Evolutionary conservation across 2,329 filamentous ascomycete species (phyloP).

Genomic region (Paecilomyces niveus): DNA sequence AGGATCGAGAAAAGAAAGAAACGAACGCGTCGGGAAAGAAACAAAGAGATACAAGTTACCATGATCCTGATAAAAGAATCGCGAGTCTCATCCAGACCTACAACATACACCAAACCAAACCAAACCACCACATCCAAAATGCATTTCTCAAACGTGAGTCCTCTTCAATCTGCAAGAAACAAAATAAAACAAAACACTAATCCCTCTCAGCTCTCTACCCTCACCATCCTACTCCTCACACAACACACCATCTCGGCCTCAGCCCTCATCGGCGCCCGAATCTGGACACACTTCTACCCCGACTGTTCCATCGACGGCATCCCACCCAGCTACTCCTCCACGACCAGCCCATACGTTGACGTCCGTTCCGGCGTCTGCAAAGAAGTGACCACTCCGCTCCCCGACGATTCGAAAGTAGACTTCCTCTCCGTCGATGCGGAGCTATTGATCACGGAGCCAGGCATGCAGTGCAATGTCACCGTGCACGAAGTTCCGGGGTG

Average conservation of each 20-base stretch:
- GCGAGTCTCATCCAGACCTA: neutral
- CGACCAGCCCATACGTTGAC: constrained; percentile 13
- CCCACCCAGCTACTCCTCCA: constrained; percentile 15
- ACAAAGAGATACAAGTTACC: no score
- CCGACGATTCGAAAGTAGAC: constrained; percentile 15
- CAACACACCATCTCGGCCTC: neutral
- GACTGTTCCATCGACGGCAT: constrained; percentile 13
- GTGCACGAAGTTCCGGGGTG: constrained; percentile 27
- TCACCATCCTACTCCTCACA: constrained; percentile 13
- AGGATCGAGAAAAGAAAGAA: no score
- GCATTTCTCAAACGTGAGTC: neutral
- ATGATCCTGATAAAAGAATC: neutral
- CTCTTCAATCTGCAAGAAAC: neutral
- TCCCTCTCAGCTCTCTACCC: constrained; percentile 9
- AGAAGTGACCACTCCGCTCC: constrained; percentile 17
- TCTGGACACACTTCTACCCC: constrained; percentile 25
- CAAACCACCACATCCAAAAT: neutral
- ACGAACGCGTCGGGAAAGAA: no score
- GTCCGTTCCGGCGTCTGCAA: constrained; percentile 17
- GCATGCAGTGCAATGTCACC: constrained; percentile 22
- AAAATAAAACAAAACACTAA: neutral
- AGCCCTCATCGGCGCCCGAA: constrained; percentile 15
- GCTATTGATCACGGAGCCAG: constrained; percentile 9
- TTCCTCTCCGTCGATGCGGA: constrained; percentile 21
- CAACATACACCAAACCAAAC: neutral